Conservation (phyloP, 805 yeast species). For the Teunomyces gatunensis region DNA sequence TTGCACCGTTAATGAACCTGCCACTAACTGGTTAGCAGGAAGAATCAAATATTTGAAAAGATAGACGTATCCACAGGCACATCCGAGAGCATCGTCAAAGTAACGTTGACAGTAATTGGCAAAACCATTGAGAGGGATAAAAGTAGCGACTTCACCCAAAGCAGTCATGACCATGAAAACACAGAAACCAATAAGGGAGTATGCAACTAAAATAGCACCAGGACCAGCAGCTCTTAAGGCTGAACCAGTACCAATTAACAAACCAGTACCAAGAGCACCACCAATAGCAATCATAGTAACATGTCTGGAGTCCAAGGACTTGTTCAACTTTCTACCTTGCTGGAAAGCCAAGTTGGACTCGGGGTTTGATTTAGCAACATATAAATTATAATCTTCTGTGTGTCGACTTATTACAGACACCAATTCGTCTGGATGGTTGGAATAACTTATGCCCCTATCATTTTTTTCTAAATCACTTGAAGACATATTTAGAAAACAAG, state of each 20-base stretch:
- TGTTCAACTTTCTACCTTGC: constrained; percentile 17
- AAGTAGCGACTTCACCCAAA: constrained; percentile 68
- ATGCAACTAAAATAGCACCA: constrained; percentile 60
- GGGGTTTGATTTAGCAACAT: constrained; percentile 47
- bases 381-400: constrained; percentile 48
- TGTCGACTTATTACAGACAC: constrained; percentile 37
- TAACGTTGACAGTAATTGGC: constrained; percentile 63
- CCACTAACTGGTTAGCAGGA: constrained; percentile 64
- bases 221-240: constrained; percentile 74
- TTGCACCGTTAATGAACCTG: constrained; percentile 53
- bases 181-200: constrained; percentile 65
- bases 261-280: constrained; percentile 81
- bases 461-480: constrained; percentile 15
- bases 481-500: constrained; percentile 1
- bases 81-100: constrained; percentile 65
- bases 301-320: constrained; percentile 53
- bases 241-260: constrained; percentile 72
- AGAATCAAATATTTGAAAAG: constrained; percentile 53
- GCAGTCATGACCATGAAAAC: constrained; percentile 70
- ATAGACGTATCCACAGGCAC: constrained; percentile 66
- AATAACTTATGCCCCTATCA: constrained; percentile 1
- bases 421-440: constrained; percentile 13
- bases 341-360: constrained; percentile 27
- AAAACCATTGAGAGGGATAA: constrained; percentile 66
- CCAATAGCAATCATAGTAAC: constrained; percentile 77